Base-by-base conservation (phyloP, 2,329 filamentous ascomycete species). In the Paramyrothecium roridum region DNA sequence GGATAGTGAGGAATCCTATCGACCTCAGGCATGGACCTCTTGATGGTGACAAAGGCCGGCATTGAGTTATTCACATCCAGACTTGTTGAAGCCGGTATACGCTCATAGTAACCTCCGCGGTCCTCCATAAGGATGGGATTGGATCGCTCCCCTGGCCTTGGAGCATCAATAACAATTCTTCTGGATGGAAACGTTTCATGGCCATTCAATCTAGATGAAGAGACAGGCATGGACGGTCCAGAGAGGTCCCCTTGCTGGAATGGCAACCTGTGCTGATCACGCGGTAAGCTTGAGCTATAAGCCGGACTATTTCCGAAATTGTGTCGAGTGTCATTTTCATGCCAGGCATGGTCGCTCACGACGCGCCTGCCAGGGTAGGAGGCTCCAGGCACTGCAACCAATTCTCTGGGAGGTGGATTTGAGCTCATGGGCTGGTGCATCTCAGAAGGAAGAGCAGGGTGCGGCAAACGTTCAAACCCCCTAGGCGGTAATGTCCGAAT, bases 71-170 rank as follows among this genome's bases (percentile, higher is more conserved):
- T 19, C 13, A 19, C 13, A 43, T 43, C n/a, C 13, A 19, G 6
- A 43, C n/a, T 19, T 43, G 37, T 8, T 17, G 37, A 43, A 19
- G n/a, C 37, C 55, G 61, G 57, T 37, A 73, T 63, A 54, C 68
- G 70, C 57, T 72, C 72, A 57, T 63, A 71, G 53, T 73, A 73
- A 17, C 70, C 70, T 54, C 70, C 71, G 30, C 71, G 66, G 60
- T 75, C 70, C 57, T 75, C 71, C 72, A 76, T 75, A 59, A 73
- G 53, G 49, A 74, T 65, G 19, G 68, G 68, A 21, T 67, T 69
- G n/a, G 62, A 62, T 43, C 65, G 64, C 22, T 61, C 64, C 52
- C 70, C 72, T 19, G 63, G 64, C 48, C 68, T 63, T 53, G 64
- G 59, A 51, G 63, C 63, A 56, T 72, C 66, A 52, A 70, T 57